Percentiles rank a stretch among this genome's conserved stretches.
phyloP scores from a whole-genome alignment of 2,329 filamentous ascomycete species.

The Aspergillus brunneoviolaceus region DNA sequence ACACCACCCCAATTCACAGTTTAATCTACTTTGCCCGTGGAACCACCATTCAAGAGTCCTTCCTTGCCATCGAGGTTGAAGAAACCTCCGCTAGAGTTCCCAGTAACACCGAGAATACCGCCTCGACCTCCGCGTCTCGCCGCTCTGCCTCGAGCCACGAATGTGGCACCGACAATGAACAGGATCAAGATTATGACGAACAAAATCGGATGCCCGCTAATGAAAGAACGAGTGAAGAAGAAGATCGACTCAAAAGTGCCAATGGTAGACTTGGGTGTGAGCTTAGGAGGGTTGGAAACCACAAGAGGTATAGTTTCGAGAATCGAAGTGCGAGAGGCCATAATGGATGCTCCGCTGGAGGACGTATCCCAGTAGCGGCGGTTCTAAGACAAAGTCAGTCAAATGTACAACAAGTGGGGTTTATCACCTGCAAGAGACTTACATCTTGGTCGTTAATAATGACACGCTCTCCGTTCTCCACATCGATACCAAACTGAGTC shows the following conservation, averaged over 20 bases:
- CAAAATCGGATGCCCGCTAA: slow-evolving; percentile 45
- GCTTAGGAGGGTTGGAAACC: slow-evolving; percentile 48
- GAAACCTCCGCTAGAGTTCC: slow-evolving; percentile 41
- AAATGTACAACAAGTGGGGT: not conserved
- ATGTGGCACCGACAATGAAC: slow-evolving; percentile 33
- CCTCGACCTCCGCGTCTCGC: slow-evolving; percentile 31
- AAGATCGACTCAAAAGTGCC: slow-evolving; percentile 48
- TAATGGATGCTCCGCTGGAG: slow-evolving; percentile 83
- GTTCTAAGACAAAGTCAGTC: slow-evolving; percentile 58
- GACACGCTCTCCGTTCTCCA: slow-evolving; percentile 81
- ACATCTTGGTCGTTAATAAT: slow-evolving; percentile 98
- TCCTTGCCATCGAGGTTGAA: slow-evolving; percentile 52
- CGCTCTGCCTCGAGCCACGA: slow-evolving; percentile 35
- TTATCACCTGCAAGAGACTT: slow-evolving; percentile 45
- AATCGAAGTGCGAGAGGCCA: slow-evolving; percentile 84
- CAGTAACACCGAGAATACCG: slow-evolving; percentile 37
- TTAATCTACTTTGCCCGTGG: slow-evolving; percentile 50
- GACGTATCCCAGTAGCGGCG: slow-evolving; percentile 94
- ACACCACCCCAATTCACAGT: slow-evolving; percentile 25
- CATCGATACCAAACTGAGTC: slow-evolving; percentile 90
- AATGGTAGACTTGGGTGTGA: slow-evolving; percentile 51
- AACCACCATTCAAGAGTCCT: slow-evolving; percentile 43
- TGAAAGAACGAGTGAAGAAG: slow-evolving; percentile 46
- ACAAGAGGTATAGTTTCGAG: slow-evolving; percentile 70
- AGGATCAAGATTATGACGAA: slow-evolving; percentile 41